Conservation (phyloP, 805 yeast genomes). For the Lachancea meyersii region DNA sequence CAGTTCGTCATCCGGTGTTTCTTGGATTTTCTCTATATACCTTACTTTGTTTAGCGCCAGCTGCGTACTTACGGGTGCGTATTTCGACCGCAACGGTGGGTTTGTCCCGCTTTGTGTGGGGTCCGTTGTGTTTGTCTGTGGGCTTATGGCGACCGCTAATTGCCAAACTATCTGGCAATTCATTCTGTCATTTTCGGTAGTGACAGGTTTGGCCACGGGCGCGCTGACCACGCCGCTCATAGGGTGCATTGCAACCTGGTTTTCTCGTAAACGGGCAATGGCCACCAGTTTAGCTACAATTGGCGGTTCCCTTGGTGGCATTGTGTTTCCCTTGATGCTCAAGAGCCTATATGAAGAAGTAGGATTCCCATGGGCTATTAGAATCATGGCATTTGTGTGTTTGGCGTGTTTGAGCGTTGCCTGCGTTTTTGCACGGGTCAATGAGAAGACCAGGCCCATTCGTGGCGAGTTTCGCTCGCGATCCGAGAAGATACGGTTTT, state of each 20-base stretch:
- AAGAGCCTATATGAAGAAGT: conserved; percentile 43
- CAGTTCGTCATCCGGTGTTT: conserved; percentile 44
- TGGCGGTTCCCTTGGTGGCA: conserved; percentile 55
- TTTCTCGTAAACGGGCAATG: conserved; percentile 50
- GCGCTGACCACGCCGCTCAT: conserved; percentile 55
- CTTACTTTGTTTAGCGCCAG: conserved; percentile 46
- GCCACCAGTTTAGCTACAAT: conserved; percentile 46
- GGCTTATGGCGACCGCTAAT: conserved; percentile 53
- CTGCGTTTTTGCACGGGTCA: conserved; percentile 34
- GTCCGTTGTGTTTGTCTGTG: conserved; percentile 41
- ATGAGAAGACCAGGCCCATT: conserved; percentile 31
- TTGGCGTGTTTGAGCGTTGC: conserved; percentile 36
- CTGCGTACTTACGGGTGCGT: conserved; percentile 50
- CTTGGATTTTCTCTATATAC: conserved; percentile 66
- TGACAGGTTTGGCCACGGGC: conserved; percentile 55
- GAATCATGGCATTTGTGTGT: conserved; percentile 46
- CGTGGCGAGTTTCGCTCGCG: conserved; percentile 36
- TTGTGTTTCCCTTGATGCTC: conserved; percentile 49
- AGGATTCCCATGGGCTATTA: conserved; percentile 56
- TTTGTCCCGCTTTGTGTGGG: conserved; percentile 40
- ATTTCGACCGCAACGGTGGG: conserved; percentile 60
- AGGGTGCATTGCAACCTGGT: conserved; percentile 63
- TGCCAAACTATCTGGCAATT: conserved; percentile 53
- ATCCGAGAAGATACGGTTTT: conserved; percentile 28
- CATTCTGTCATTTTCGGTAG: conserved; percentile 50